phyloP scores from a whole-genome alignment of 2,329 filamentous ascomycete species.

The Purpureocillium takamizusanense region DNA sequence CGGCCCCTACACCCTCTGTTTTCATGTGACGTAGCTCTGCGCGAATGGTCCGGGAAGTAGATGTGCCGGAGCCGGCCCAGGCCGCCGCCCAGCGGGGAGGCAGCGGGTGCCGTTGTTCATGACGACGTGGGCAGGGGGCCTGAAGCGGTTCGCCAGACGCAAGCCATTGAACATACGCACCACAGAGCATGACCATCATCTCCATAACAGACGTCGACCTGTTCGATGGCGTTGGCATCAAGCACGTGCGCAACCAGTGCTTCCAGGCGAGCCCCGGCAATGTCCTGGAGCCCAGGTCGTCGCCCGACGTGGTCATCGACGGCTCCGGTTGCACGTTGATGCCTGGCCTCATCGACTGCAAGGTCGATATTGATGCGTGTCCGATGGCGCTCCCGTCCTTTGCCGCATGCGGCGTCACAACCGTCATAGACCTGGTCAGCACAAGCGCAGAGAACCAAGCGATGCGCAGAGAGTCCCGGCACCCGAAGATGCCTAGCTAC shows the following conservation, averaged over 20 bases:
- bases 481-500: constrained; percentile 5
- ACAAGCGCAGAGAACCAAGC: constrained; percentile 4
- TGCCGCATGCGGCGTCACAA: constrained; percentile 6
- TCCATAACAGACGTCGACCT: constrained; percentile 1
- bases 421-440: constrained; percentile 8
- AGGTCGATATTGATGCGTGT: constrained; percentile 3
- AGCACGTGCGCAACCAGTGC: not conserved
- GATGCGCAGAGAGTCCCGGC: constrained; percentile 1
- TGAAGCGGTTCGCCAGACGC: too few relatives aligned
- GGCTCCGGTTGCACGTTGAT: constrained; percentile 7
- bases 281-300: not conserved
- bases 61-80: too few relatives aligned
- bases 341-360: constrained; percentile 9
- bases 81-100: too few relatives aligned
- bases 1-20: too few relatives aligned
- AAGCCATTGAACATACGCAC: too few relatives aligned
- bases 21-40: too few relatives aligned
- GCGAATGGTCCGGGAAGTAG: too few relatives aligned
- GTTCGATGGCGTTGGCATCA: constrained; percentile 1
- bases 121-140: too few relatives aligned
- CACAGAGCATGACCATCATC: constrained; percentile 1
- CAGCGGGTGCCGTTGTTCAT: too few relatives aligned
- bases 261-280: constrained; percentile 7
- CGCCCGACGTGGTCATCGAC: constrained; percentile 23
- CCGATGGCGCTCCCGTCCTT: not conserved